A percentile compares a stretch with the other conserved stretches of the same genome.
These are phyloP conservation scores for Melanomma pulvis-pyrius DNA, from an alignment of 495 filamentous ascomycete species.

Conservation along the genomic window DNA sequence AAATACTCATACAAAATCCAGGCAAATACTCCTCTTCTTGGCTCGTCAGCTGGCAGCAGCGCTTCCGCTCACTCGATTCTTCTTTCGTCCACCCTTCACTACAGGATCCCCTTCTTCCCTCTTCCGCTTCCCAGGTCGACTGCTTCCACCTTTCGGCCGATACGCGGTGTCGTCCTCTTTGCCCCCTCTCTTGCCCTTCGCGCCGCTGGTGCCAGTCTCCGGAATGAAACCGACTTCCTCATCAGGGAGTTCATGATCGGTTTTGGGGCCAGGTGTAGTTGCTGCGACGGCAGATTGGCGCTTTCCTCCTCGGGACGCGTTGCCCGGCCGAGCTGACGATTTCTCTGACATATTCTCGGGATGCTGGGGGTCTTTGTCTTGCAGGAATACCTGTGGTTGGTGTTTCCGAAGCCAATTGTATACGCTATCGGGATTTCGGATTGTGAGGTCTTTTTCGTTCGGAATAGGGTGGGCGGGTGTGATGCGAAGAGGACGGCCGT, in stretches of 20 bases:
- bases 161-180: slow-evolving; percentile 62
- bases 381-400: slow-evolving; percentile 79
- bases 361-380: slow-evolving; percentile 65
- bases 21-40: not conserved
- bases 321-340: slow-evolving; percentile 30
- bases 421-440: slow-evolving; percentile 80
- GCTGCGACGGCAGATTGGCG: slow-evolving; percentile 12
- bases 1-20: not conserved
- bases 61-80: slow-evolving; percentile 31
- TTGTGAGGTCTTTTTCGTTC: slow-evolving; percentile 42
- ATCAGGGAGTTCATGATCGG: slow-evolving; percentile 54
- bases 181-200: slow-evolving; percentile 58
- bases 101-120: slow-evolving; percentile 53
- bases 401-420: slow-evolving; percentile 88
- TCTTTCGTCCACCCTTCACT: slow-evolving; percentile 41
- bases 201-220: slow-evolving; percentile 48
- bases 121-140: slow-evolving; percentile 66
- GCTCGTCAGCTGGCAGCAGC: not conserved
- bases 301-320: slow-evolving; percentile 30
- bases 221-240: slow-evolving; percentile 57
- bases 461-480: slow-evolving; percentile 17
- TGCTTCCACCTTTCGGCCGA: slow-evolving; percentile 42
- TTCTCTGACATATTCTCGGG: slow-evolving; percentile 38
- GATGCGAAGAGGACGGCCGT: slow-evolving; percentile 27
- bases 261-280: slow-evolving; percentile 44